Conservation (phyloP, 2,329 filamentous ascomycete species). For the Fusarium devonianum region DNA sequence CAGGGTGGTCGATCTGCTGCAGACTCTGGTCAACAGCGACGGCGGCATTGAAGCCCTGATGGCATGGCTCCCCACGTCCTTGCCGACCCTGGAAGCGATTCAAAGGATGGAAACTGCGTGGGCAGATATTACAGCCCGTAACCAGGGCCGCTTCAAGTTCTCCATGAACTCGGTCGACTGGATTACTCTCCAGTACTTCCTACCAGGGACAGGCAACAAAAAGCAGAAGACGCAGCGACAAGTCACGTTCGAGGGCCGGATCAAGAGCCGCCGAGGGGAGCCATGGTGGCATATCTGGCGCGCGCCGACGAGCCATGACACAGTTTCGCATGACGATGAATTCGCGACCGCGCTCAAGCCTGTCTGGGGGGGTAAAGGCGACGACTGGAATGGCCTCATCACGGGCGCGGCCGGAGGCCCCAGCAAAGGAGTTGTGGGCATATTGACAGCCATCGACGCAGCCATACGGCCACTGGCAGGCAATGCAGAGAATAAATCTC, state of each 20-base stretch:
- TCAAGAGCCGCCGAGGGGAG: slow-evolving; percentile 56
- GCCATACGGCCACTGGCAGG: slow-evolving; percentile 48
- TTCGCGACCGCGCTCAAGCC: slow-evolving; percentile 52
- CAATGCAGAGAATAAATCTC: slow-evolving; percentile 9
- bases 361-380: slow-evolving; percentile 55
- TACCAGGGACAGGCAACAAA: slow-evolving; percentile 42
- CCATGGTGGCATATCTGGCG: slow-evolving; percentile 61
- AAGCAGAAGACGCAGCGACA: slow-evolving; percentile 44
- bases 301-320: slow-evolving; percentile 29
- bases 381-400: slow-evolving; percentile 57
- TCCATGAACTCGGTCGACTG: slow-evolving; percentile 63
- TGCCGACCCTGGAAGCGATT: slow-evolving; percentile 70
- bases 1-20: slow-evolving; percentile 66
- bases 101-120: slow-evolving; percentile 66
- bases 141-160: slow-evolving; percentile 58
- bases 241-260: slow-evolving; percentile 61
- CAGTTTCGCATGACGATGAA: slow-evolving; percentile 40
- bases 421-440: slow-evolving; percentile 51
- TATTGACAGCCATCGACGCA: slow-evolving; percentile 58
- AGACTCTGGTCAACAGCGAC: slow-evolving; percentile 63
- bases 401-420: slow-evolving; percentile 55
- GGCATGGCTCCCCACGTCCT: slow-evolving; percentile 63
- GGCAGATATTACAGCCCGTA: slow-evolving; percentile 50
- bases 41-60: slow-evolving; percentile 61
- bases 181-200: slow-evolving; percentile 62